A percentile compares a stretch with the other conserved stretches of the same genome.
These are phyloP conservation scores for Lunasporangiospora selenospora DNA, from an alignment of 192 early-diverging fungal species.

Conservation along the genomic window DNA sequence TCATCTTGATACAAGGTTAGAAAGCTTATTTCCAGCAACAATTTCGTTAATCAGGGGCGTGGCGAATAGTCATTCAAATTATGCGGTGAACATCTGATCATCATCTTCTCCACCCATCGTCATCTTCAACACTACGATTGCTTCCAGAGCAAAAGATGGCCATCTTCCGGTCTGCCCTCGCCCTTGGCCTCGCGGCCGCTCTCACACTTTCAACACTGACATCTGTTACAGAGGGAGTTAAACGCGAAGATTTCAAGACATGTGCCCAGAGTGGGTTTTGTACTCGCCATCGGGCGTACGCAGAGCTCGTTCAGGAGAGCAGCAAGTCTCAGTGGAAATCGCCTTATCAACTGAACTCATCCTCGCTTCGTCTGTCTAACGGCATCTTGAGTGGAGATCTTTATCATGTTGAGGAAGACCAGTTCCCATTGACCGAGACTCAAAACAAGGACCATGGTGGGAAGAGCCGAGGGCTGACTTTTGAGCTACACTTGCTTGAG, in stretches of 20 bases:
- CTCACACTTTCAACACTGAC: no score
- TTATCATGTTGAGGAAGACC: conserved; percentile 51
- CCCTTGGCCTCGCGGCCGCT: conserved; percentile 34
- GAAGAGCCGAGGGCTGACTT: conserved; percentile 34
- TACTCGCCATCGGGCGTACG: conserved; percentile 84
- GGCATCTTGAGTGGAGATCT: conserved; percentile 64
- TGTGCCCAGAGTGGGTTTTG: conserved; percentile 91
- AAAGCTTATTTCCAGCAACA: no score
- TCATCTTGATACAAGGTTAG: no score
- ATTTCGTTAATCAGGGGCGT: no score
- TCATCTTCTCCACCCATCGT: no score
- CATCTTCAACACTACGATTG: no score
- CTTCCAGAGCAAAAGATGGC: no score
- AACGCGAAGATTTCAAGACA: conserved; percentile 89
- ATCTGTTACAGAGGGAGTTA: conserved; percentile 57
- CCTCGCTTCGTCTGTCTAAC: conserved; percentile 61
- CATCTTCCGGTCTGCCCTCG: conserved; percentile 36
- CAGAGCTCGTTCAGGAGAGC: conserved; percentile 56
- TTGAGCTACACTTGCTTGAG: conserved; percentile 62
- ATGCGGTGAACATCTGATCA: no score
- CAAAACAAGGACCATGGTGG: conserved; percentile 27
- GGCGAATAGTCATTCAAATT: no score
- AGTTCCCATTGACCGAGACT: conserved; percentile 8
- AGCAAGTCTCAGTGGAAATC: conserved; percentile 43
- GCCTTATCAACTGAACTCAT: conserved; percentile 68